Conservation (phyloP, 371 early-diverging fungal genomes). For the Blastocladiella emersonii region DNA sequence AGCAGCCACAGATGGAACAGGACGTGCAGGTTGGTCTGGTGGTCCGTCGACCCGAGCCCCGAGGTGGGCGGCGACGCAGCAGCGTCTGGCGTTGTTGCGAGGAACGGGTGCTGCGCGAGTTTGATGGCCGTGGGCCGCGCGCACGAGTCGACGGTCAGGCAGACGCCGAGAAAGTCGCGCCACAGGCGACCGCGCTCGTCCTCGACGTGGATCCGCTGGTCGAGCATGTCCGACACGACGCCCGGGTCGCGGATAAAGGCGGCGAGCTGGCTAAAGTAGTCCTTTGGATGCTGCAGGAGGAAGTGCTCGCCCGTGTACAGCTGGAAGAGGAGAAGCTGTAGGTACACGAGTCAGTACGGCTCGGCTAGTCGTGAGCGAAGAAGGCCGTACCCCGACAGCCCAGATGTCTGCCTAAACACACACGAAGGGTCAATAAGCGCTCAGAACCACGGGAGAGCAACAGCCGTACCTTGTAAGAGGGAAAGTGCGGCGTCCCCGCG, state of each 20-base stretch:
- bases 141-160: not conserved
- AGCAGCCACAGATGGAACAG: slow-evolving; percentile 5
- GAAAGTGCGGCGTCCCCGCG: not conserved
- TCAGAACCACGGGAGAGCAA: not conserved
- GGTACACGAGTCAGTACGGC: too few relatives aligned
- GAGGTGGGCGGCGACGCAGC: not conserved
- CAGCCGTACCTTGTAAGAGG: slow-evolving; percentile 1
- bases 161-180: not conserved
- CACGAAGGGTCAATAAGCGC: not conserved
- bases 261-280: not conserved
- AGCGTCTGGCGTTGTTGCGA: not conserved
- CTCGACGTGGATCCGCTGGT: not conserved
- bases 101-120: not conserved
- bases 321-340: not conserved
- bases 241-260: not conserved
- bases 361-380: not conserved
- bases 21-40: not conserved
- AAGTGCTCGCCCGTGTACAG: not conserved
- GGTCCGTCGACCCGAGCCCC: not conserved
- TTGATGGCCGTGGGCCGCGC: not conserved
- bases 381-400: not conserved
- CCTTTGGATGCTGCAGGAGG: not conserved
- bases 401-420: slow-evolving; percentile 4
- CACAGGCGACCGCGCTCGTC: not conserved
- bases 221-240: not conserved